Percentiles rank a stretch among this genome's conserved stretches.
Conservation (phyloP, 148 eudicot genomes). For the Vaccinium corymbosum region DNA sequence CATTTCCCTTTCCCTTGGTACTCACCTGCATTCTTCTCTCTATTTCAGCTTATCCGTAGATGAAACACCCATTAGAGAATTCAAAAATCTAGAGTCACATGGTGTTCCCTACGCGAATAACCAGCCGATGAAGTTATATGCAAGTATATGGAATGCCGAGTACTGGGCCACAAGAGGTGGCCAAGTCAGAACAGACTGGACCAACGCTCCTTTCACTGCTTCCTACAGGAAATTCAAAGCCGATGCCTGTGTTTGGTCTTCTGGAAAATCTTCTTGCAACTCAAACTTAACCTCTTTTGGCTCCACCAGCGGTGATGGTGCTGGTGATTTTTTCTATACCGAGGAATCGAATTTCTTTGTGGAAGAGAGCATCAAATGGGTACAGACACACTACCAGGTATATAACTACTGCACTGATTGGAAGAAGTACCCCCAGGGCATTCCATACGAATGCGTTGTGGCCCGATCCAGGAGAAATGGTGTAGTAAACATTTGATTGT, state of each 20-base stretch:
- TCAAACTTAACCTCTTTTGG: not conserved
- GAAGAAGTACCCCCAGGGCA: slow-evolving; percentile 18
- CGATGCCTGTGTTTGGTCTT: slow-evolving; percentile 20
- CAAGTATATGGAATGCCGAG: slow-evolving; percentile 28
- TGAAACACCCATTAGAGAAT: slow-evolving; percentile 23
- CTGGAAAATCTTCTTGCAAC: slow-evolving; percentile 22
- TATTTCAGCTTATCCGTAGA: slow-evolving; percentile 24
- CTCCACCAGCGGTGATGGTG: not conserved
- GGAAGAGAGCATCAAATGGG: slow-evolving; percentile 24
- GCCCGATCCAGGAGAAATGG: not conserved
- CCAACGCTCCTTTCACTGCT: slow-evolving; percentile 26
- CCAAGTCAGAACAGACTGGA: slow-evolving; percentile 19
- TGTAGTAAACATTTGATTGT: not conserved
- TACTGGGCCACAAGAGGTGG: slow-evolving; percentile 28
- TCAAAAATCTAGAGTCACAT: slow-evolving; percentile 20
- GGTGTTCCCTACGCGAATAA: slow-evolving; percentile 23
- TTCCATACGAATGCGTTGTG: slow-evolving; percentile 18
- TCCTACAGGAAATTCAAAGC: slow-evolving; percentile 20
- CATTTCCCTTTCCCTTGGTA: not conserved
- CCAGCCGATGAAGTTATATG: slow-evolving; percentile 22
- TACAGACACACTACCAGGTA: slow-evolving; percentile 16
- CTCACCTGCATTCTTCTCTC: not conserved
- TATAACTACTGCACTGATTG: slow-evolving; percentile 22
- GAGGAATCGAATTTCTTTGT: slow-evolving; percentile 19
- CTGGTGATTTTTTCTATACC: not conserved